Evolutionary conservation across 331 rosid genomes (phyloP), one percentile per base, ranked within the genome.

Genomic region (Arachis monticola): DNA sequence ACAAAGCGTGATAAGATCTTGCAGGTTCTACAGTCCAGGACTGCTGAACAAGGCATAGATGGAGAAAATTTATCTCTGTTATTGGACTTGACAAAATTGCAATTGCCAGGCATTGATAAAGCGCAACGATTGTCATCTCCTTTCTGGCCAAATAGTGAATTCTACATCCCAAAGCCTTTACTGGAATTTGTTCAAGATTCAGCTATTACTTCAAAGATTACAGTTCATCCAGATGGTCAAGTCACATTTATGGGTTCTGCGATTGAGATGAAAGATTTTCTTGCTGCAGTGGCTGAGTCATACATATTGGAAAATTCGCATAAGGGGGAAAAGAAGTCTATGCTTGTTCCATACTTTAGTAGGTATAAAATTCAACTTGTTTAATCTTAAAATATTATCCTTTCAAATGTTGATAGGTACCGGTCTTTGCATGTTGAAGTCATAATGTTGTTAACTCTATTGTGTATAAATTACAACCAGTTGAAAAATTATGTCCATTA

Each of bases 221-320:
- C 76, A 5, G 75, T 87, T 83, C 91, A 76, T 65, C 88, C 88
- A 50, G 92, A 91, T 79, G 98, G 95, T 44, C 91, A 70, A 68
- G 84, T 88, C 77, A 64, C 86, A 53, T 87, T 83, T 77, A 88
- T 77, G 67, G 95, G 86, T 70, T 62, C 87, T 44, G 87, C 83
- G 60, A 77, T 82, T 72, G 93, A 91, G 86, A 82, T 90, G 86
- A 87, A 86, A 79, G 91, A 91, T 86, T 84, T 94, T 52, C 87
- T 91, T 74, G 84, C 96, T 14, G 83, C 77, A 50, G 88, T 91
- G 80, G 87, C 95, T 10, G 88, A 90, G 72, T 88, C 92, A 64
- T 85, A 86, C 78, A 60, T 91, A 17, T 67, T 85, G 51, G 85
- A 88, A 61, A 71, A 30, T 73, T 80, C 88, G 5, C 69, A 30